A percentile compares a stretch with the other conserved stretches of the same genome.
These are phyloP conservation scores for Colletotrichum tanaceti DNA, from an alignment of 2,329 filamentous ascomycete species.

Conservation along the genomic window DNA sequence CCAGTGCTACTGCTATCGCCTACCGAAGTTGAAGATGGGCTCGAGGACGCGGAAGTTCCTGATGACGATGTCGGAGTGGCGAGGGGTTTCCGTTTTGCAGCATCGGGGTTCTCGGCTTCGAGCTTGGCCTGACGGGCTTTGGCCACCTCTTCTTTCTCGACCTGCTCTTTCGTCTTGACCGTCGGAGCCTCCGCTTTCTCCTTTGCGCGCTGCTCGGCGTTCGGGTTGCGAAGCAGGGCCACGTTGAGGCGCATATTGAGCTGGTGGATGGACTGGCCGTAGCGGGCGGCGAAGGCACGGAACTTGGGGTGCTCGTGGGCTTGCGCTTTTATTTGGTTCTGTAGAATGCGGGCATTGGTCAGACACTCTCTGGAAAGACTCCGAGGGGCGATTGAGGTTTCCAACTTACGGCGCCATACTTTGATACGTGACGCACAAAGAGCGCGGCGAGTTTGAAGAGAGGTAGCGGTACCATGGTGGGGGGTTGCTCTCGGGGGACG, in stretches of 20 bases:
- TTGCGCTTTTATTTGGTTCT: slow-evolving; percentile 75
- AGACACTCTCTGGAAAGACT: not conserved
- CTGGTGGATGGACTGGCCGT: slow-evolving; percentile 74
- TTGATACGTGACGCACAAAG: slow-evolving; percentile 74
- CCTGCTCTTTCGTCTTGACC: slow-evolving; percentile 73
- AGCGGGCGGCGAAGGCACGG: slow-evolving; percentile 68
- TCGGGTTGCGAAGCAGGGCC: slow-evolving; percentile 66
- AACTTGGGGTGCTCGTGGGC: slow-evolving; percentile 74
- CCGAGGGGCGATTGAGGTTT: not conserved
- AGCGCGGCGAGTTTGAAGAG: slow-evolving; percentile 75
- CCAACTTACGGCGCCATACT: slow-evolving; percentile 74
- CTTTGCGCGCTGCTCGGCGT: slow-evolving; percentile 68
- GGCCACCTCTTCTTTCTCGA: slow-evolving; percentile 63
- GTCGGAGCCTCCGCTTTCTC: slow-evolving; percentile 73
- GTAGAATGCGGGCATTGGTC: not conserved
- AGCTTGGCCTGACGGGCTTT: slow-evolving; percentile 54
- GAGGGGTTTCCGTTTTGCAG: slow-evolving; percentile 14
- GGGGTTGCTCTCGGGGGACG: slow-evolving; percentile 24
- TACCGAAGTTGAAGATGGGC: slow-evolving; percentile 1
- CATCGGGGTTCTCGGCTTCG: slow-evolving; percentile 41
- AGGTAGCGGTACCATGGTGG: slow-evolving; percentile 71
- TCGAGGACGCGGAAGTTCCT: not conserved
- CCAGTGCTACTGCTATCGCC: not conserved
- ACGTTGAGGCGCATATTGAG: slow-evolving; percentile 75
- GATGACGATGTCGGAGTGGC: not conserved